Base-by-base conservation (phyloP, 2,329 filamentous ascomycete species). In the Zelopaecilomyces penicillatus region DNA sequence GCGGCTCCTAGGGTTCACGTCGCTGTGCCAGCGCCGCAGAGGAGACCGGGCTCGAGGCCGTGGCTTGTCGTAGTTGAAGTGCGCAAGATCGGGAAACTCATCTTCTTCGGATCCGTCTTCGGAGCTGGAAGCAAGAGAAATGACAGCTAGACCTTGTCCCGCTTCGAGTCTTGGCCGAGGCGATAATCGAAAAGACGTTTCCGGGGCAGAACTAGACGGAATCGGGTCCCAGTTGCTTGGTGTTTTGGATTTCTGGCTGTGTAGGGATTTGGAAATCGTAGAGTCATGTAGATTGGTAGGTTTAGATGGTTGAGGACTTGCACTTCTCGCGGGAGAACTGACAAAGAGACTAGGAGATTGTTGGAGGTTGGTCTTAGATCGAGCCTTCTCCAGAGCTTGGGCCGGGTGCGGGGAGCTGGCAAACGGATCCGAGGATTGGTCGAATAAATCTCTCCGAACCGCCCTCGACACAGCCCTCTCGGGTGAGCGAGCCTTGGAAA, bases 161-260 rank as follows among this genome's bases (percentile, higher is more conserved):
- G 6, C 54, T 44, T 39, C 41, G 2, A 31, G 44, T 11, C 45
- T 47, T 3, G 53, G 44, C 7, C 52, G 47, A 3, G 48, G 52
- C 0, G 53, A 58, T 35, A 43, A 45, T 19, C 52, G 58, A 0
- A 49, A 50, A 8, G 49, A 42, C 3, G 46, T 45, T 38, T 74
- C 67, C 1, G 73, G 74, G 4, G 71, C 72, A 1, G 71, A 76
- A 54, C 73, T 77, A 0, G 73, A 76, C 19, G 19, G 19, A 41
- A 76, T 76, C 0, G 70, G 72, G 52, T 75, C 71, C 71, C 41
- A 48, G 39, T 44, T 37, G 35, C 34, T 37, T 19, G 26, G 30
- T 9, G 38, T 38, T 26, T 5, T 26, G 6, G 34, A 30, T 33
- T 34, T 8, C 34, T 34, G 9, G 32, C 32, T 34, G 32, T 34